These are phyloP conservation scores for Sporisorium scitamineum DNA, from an alignment of 1,284 basidiomycete species.

Conservation along the genomic window DNA sequence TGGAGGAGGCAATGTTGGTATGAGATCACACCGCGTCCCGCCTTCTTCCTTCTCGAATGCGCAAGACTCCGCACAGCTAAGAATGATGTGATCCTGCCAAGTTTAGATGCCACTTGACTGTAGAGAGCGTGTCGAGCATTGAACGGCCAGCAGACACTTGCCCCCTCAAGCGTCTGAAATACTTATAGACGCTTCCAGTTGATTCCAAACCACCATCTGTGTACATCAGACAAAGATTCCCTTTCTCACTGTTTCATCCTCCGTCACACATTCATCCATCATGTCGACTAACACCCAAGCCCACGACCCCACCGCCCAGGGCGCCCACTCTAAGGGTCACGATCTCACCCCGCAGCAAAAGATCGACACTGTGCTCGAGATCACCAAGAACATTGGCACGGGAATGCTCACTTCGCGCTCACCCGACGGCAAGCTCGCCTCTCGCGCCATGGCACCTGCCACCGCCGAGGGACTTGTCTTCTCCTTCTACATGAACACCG, in stretches of 20 bases:
- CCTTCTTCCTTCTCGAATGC: not conserved
- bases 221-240: not conserved
- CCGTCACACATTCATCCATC: not conserved
- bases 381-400: constrained; percentile 57
- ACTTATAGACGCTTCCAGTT: not conserved
- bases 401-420: constrained; percentile 84
- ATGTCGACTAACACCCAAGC: constrained; percentile 48
- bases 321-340: constrained; percentile 39
- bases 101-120: not conserved
- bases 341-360: constrained; percentile 52
- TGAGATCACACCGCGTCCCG: constrained; percentile 11
- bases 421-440: constrained; percentile 81
- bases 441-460: constrained; percentile 83
- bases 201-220: not conserved
- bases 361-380: constrained; percentile 51
- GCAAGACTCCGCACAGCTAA: not conserved
- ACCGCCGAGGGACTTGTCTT: constrained; percentile 73
- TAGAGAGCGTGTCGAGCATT: no score
- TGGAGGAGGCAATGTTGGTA: constrained; percentile 1
- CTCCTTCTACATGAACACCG: constrained; percentile 60
- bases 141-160: not conserved
- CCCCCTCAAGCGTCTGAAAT: no score
- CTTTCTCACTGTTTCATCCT: not conserved
- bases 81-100: not conserved
- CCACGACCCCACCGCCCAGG: constrained; percentile 55